Conservation (phyloP, 495 filamentous ascomycete genomes). For the Bathelium albidoporum region DNA sequence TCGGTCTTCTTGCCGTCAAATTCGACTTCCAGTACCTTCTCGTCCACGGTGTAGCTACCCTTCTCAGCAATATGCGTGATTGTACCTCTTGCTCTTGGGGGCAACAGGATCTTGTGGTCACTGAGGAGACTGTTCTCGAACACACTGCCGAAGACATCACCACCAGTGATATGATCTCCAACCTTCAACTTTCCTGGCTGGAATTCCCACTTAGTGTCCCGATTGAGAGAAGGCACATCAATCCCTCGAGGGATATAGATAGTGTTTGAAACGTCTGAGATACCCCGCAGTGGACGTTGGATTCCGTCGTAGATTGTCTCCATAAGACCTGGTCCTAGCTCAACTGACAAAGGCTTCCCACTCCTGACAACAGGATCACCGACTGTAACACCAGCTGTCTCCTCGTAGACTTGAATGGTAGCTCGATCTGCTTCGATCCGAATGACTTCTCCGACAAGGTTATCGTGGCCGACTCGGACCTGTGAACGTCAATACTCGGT, state of each 20-base stretch:
- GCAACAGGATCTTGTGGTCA: slow-evolving; percentile 92
- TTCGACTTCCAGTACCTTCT: slow-evolving; percentile 91
- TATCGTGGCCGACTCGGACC: slow-evolving; percentile 81
- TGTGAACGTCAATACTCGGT: slow-evolving; percentile 24
- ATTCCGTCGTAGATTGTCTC: slow-evolving; percentile 99
- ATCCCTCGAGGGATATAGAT: slow-evolving; percentile 98
- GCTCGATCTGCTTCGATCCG: slow-evolving; percentile 90
- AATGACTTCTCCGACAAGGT: slow-evolving; percentile 93
- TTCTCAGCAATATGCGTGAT: slow-evolving; percentile 83
- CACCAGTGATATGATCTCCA: slow-evolving; percentile 92
- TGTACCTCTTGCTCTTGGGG: slow-evolving; percentile 78
- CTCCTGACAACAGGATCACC: slow-evolving; percentile 86
- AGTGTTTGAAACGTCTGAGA: slow-evolving; percentile 61
- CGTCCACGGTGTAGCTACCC: slow-evolving; percentile 86
- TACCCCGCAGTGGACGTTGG: slow-evolving; percentile 82
- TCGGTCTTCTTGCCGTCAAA: slow-evolving; percentile 92
- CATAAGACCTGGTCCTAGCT: slow-evolving; percentile 92
- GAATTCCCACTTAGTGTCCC: slow-evolving; percentile 90
- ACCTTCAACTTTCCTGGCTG: slow-evolving; percentile 75
- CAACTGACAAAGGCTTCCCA: slow-evolving; percentile 91
- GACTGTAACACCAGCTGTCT: slow-evolving; percentile 96
- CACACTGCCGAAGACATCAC: slow-evolving; percentile 87
- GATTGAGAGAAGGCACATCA: slow-evolving; percentile 74
- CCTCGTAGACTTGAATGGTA: slow-evolving; percentile 97
- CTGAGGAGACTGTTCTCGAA: slow-evolving; percentile 93